Base-by-base conservation (phyloP, 257 asterid genomes). In the Primulina huaijiensis region DNA sequence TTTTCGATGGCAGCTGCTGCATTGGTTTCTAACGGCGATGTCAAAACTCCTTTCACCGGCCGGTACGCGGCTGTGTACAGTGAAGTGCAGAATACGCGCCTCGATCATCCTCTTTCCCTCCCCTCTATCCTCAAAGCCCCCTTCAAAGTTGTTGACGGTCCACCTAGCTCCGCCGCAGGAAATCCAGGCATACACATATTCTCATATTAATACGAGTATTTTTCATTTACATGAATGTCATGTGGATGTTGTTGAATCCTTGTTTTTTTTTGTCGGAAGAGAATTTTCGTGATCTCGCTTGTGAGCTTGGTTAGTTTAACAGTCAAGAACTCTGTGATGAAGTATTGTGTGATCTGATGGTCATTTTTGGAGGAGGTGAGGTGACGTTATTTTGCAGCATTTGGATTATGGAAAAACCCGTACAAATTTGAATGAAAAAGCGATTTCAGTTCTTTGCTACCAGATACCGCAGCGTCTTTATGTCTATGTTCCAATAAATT, bases 161-260 rank as follows among this genome's bases (percentile, higher is more conserved):
- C 90, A 29, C 81, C 90, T 62, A 86, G 90, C 60, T 84, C 92
- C 38, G 88, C 96, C 60, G 92, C 96, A 55, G 90, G 90, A 46
- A 82, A 86, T 69, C 96, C 90, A 81, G 95, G 95, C 86, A 46
- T 46, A 12, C n/a, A 46, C 3, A 5, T 31, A 8, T 68, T 23
- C 19, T 34, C 63, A 1, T 8, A 58, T 1, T 7, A 34, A 34
- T 34, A 14, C 8, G n/a, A 27, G 19, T 21, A 6, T 14, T 56
- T 10, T 30, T 59, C 3, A 12, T 14, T 43, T 14, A 12, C 14
- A 46, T 5, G 6, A 4, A 12, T 46, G n/a, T 14, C 19, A 12
- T 58, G 20, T 50, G 52, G 25, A 60, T 64, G 35, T 61, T 46
- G 65, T 19, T 64, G 37, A 14, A 52, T 68, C 46, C 10, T 2